Evolutionary conservation across 768 basidiomycete species (phyloP).

Genomic region (Kwoniella bestiolae): DNA sequence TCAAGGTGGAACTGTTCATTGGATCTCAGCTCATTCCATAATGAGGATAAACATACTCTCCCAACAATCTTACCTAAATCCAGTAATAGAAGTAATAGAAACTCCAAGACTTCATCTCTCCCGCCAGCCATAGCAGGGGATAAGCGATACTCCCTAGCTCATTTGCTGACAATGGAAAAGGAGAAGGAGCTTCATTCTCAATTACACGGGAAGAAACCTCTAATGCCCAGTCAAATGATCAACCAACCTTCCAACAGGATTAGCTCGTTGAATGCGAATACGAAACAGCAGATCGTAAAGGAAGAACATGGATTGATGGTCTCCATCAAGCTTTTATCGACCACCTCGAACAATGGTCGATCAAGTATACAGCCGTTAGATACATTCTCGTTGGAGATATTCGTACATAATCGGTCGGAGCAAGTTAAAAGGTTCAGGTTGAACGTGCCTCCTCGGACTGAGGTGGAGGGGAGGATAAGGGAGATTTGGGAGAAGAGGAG

Average conservation of each 20-base stretch:
- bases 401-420: slow-evolving; percentile 54
- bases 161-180: slow-evolving; percentile 31
- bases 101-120: slow-evolving; percentile 13
- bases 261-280: not conserved
- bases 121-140: slow-evolving; percentile 44
- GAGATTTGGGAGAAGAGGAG: slow-evolving; percentile 24
- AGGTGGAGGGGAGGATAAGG: slow-evolving; percentile 1
- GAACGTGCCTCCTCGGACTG: slow-evolving; percentile 36
- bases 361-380: slow-evolving; percentile 33
- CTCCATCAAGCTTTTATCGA: slow-evolving; percentile 41
- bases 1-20: slow-evolving; percentile 90
- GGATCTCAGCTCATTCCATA: slow-evolving; percentile 65
- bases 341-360: not conserved
- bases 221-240: slow-evolving; percentile 43
- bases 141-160: slow-evolving; percentile 50
- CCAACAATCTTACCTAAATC: slow-evolving; percentile 12
- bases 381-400: slow-evolving; percentile 53
- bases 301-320: slow-evolving; percentile 45
- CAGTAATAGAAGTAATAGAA: slow-evolving; percentile 3
- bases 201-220: slow-evolving; percentile 15
- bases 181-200: slow-evolving; percentile 6
- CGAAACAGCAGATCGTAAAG: slow-evolving; percentile 2
- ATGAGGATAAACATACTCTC: slow-evolving; percentile 16
- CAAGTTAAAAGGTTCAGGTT: slow-evolving; percentile 49
- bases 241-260: slow-evolving; percentile 17